Evolutionary conservation across 2,329 filamentous ascomycete species (phyloP), one percentile per base, ranked within the genome.

Genomic region (Xylaria digitata): DNA sequence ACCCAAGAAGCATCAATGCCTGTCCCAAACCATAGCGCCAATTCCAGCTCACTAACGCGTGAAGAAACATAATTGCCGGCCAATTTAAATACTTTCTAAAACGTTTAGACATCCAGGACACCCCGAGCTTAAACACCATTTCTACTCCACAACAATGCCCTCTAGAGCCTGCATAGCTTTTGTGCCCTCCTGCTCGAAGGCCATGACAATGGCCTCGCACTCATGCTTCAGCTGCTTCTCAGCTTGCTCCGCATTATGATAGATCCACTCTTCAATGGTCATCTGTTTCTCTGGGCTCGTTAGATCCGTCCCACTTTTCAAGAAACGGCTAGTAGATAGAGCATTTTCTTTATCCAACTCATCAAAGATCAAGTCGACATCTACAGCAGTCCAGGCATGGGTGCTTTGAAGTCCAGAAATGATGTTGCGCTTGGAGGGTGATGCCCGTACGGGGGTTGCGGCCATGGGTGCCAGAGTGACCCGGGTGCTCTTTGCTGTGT

Each of bases 241-340:
- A 0, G 92, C 93, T 76, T 90, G 84, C 67, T 86, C 86, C 0
- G 96, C 96, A 72, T 96, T 94, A 79, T 90, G 87, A 65, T 89
- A 84, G 45, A 99, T 91, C 93, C 95, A 99, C 78, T 97, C 90
- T 78, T 97, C 93, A 0, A 98, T 93, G 5, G 90, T 95, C 94
- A 99, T 97, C 43, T 86, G 84, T 82, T 91, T 94, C 82, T 98
- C 96, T 0, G 89, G 87, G 60, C 86, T 91, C 1, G 87, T 90
- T 60, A 99, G 80, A 15, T 86, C 86, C 0, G 84, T 84, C 13
- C 87, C 88, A 45, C 85, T 82, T 63, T 82, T 83, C 17, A 90
- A 77, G 30, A 88, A 80, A 9, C 65, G 70, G 19, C 81, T 52
- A 15, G 70, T 65, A 7, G 53, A 81, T 1, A 82, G 81, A 0